phyloP scores from a whole-genome alignment of 768 basidiomycete genomes.

The Exidia glandulosa region DNA sequence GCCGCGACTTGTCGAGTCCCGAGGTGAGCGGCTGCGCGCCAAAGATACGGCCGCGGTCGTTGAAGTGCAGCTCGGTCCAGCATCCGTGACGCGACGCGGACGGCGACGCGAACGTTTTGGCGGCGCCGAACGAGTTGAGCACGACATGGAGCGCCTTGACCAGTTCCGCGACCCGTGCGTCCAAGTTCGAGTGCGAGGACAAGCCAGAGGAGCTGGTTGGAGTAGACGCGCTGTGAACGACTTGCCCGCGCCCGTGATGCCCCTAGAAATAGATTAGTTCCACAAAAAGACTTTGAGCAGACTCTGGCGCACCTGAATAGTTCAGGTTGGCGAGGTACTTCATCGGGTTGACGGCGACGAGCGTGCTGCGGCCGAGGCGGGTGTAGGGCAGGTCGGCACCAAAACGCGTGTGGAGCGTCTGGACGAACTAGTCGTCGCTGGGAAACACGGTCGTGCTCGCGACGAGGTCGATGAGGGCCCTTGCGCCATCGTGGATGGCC shows the following conservation, averaged over 20 bases:
- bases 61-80: constrained; percentile 80
- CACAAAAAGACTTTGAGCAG: too few species aligned
- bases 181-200: constrained; percentile 74
- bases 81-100: constrained; percentile 78
- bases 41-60: constrained; percentile 59
- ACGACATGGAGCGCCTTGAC: constrained; percentile 66
- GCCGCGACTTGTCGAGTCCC: constrained; percentile 77
- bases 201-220: constrained; percentile 67
- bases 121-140: constrained; percentile 83
- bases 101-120: constrained; percentile 76
- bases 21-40: constrained; percentile 73
- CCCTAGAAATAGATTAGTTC: constrained; percentile 43
- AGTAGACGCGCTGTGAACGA: constrained; percentile 62
- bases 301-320: too few species aligned
- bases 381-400: too few species aligned
- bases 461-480: too few species aligned
- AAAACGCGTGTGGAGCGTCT: too few species aligned
- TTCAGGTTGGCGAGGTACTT: too few species aligned
- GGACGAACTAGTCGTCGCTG: too few species aligned
- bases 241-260: constrained; percentile 84
- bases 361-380: too few species aligned
- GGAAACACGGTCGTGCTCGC: too few species aligned
- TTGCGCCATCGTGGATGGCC: too few species aligned
- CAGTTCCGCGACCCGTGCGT: constrained; percentile 58
- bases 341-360: too few species aligned